Conservation (phyloP, 441 rosid genomes). For the Corymbia citriodora region DNA sequence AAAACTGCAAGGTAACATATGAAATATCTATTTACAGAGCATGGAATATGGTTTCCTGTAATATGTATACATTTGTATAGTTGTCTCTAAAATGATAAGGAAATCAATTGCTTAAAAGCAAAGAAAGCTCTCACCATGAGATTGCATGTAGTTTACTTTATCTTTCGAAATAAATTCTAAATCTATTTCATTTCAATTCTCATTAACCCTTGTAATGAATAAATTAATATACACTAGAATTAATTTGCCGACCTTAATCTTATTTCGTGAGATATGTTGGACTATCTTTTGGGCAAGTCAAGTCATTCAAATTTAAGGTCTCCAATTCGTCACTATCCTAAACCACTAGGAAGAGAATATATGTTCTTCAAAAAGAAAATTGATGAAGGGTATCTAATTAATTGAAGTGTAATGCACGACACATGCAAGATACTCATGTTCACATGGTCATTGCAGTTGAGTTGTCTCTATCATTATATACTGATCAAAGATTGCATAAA, state of each 20-base stretch:
- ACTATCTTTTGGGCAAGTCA: not conserved
- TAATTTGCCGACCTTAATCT: not conserved
- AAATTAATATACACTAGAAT: not conserved
- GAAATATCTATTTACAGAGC: not conserved
- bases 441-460: too few relatives aligned
- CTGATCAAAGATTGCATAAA: not conserved
- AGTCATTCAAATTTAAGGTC: not conserved
- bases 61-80: not conserved
- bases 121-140: not conserved
- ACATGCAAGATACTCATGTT: not conserved
- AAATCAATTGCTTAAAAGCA: not conserved
- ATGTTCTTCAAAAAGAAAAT: not conserved
- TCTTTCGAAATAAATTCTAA: not conserved
- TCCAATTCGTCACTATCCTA: not conserved
- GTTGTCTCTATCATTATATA: not conserved
- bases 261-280: not conserved
- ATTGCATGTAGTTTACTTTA: not conserved
- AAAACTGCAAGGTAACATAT: not conserved
- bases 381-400: not conserved
- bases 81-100: not conserved
- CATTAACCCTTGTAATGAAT: not conserved
- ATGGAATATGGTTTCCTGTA: not conserved
- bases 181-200: not conserved
- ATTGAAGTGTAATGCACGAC: not conserved
- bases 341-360: not conserved